These are phyloP conservation scores for Daldinia childiae DNA, from an alignment of 495 filamentous ascomycete species.

Conservation along the genomic window DNA sequence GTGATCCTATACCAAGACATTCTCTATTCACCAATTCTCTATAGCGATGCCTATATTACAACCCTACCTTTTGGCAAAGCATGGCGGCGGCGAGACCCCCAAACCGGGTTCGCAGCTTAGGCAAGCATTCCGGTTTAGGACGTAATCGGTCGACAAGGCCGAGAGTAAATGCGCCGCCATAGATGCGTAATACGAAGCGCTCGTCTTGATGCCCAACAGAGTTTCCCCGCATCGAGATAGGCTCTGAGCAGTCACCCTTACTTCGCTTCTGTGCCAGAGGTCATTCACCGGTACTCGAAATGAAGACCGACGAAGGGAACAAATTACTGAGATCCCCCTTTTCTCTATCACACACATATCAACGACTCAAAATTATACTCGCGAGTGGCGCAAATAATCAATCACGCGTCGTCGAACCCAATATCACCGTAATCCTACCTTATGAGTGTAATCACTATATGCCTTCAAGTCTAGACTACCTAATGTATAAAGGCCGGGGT, in stretches of 20 bases:
- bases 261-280: neutral
- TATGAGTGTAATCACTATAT: neutral
- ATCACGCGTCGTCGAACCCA: neutral
- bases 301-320: neutral
- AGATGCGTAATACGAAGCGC: neutral
- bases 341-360: neutral
- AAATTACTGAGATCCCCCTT: neutral
- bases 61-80: conserved; percentile 12
- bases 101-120: conserved; percentile 18
- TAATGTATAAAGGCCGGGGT: neutral
- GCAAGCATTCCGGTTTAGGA: conserved; percentile 7
- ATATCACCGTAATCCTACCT: conserved; percentile 7
- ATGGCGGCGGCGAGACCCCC: neutral
- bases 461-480: conserved; percentile 8
- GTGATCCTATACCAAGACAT: conserved; percentile 12
- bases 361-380: neutral
- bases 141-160: neutral
- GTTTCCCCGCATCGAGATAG: neutral
- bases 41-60: neutral
- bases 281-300: conserved; percentile 1
- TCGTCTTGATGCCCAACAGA: neutral
- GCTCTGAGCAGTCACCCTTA: neutral
- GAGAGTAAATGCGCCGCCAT: neutral
- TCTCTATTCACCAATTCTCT: neutral
- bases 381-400: conserved; percentile 15